Conservation (phyloP, 2,329 filamentous ascomycete genomes). For the Sporothrix phasma region DNA sequence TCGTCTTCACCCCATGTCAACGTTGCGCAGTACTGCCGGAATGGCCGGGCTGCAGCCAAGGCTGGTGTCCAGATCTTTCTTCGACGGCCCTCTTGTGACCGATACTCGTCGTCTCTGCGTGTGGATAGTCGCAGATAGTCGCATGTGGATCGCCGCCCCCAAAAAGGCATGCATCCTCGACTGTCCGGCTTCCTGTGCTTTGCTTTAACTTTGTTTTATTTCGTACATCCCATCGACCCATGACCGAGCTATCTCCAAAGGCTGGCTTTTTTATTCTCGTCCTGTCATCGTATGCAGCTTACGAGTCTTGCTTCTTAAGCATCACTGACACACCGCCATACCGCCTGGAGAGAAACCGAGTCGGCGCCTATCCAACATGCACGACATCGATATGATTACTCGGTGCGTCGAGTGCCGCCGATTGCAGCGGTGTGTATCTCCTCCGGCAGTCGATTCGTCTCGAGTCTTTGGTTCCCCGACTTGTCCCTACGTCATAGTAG, state of each 20-base stretch:
- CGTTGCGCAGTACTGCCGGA: no score
- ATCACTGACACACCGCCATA: no score
- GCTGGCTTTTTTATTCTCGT: neutral
- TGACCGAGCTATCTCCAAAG: neutral
- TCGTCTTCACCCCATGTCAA: no score
- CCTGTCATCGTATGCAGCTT: neutral
- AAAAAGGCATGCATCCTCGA: neutral
- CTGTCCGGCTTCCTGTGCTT: neutral
- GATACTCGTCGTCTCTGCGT: neutral
- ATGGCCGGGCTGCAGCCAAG: neutral
- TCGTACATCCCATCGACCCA: neutral
- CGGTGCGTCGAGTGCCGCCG: neutral
- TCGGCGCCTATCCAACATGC: neutral
- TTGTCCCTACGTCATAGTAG: no score
- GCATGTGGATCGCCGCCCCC: neutral
- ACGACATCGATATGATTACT: neutral
- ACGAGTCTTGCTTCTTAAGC: neutral
- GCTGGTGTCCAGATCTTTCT: neutral
- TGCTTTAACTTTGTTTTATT: neutral
- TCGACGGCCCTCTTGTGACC: neutral
- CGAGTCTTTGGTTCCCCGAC: neutral
- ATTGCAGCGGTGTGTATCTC: no score
- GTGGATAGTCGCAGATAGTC: no score
- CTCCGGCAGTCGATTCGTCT: neutral
- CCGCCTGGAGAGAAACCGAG: no score